Base-by-base conservation (phyloP, 2,329 filamentous ascomycete species). In the Ceratocystis cacaofunesta region DNA sequence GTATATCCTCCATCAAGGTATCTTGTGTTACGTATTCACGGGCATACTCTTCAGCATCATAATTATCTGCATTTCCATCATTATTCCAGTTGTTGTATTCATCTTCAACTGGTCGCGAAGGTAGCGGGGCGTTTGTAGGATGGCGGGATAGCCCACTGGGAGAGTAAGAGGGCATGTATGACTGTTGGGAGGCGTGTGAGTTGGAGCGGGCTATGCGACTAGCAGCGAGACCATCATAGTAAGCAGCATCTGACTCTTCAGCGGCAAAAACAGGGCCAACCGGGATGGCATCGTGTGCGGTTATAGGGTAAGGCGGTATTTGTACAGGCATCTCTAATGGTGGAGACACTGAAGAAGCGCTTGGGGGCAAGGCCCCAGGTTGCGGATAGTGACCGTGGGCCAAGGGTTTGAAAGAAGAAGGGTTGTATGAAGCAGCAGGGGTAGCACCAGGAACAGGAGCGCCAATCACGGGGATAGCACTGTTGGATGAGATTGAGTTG, bases 61-160 rank as follows among this genome's bases (percentile, higher is more conserved):
- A 65, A 10, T 48, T 64, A 36, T 66, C 68, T 17, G 69, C 69
- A 10, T 70, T 70, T n/a, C 73, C 74, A 69, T 76, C 75, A 1
- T 75, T 72, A n/a, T 71, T 72, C 73, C 78, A 79, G 46, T 74
- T 73, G 1, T 72, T 72, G 52, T 78, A 75, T 66, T 80, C 78
- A 2, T 75, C 73, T 46, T 78, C 78, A 69, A 77, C 75, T 57
- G 78, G 82, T 58, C 80, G 78, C 66, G 75, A 83, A n/a, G 82
- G 80, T 60, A 85, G 74, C 52, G 83, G 79, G 65, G 83, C 78
- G 72, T 85, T 80, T 17, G 83, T 85, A 1, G 83, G 83, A 66
- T 85, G 81, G 19, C 63, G 63, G 15, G 66, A 28, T n/a, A 67
- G 19, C 3, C 25, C 63, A 82, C 77, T 67, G 78, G 77, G 10